A percentile compares a stretch with the other conserved stretches of the same genome.
Evolutionary conservation across 805 yeast genomes (phyloP).

Genomic region (Metschnikowia baotianmanensis): DNA sequence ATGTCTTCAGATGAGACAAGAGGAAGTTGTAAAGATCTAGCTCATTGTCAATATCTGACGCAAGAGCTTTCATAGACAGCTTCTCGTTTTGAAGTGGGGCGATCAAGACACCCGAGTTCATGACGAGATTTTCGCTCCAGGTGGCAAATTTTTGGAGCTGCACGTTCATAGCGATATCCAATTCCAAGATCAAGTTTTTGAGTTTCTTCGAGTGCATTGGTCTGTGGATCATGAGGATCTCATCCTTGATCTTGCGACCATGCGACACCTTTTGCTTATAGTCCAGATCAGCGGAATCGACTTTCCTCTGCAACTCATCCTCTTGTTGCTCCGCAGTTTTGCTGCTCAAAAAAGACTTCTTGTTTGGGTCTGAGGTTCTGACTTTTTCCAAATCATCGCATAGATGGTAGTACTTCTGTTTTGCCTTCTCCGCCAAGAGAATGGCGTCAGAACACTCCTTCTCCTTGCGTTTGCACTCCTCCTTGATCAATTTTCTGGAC

Average conservation of each 20-base stretch:
- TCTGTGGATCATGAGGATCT: conserved; percentile 67
- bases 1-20: conserved; percentile 41
- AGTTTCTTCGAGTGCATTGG: conserved; percentile 73
- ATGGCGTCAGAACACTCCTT: conserved; percentile 84
- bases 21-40: conserved; percentile 74
- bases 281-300: conserved; percentile 82
- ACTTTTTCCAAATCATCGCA: conserved; percentile 87
- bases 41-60: conserved; percentile 78
- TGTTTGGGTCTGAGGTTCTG: conserved; percentile 76
- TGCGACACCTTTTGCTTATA: conserved; percentile 73
- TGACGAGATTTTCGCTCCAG: conserved; percentile 75
- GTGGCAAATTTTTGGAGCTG: conserved; percentile 89
- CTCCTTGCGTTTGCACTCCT: conserved; percentile 76
- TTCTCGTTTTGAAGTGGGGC: conserved; percentile 61
- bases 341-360: conserved; percentile 77
- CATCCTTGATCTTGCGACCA: conserved; percentile 72
- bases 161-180: conserved; percentile 85
- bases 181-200: conserved; percentile 75
- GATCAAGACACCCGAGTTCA: conserved; percentile 82
- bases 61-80: conserved; percentile 73
- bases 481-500: conserved; percentile 74
- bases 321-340: conserved; percentile 84
- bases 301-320: conserved; percentile 79
- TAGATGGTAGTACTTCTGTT: conserved; percentile 63
- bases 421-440: conserved; percentile 83